Evolutionary conservation across 768 basidiomycete genomes (phyloP).

Genomic region (Rhizopogon salebrosus): DNA sequence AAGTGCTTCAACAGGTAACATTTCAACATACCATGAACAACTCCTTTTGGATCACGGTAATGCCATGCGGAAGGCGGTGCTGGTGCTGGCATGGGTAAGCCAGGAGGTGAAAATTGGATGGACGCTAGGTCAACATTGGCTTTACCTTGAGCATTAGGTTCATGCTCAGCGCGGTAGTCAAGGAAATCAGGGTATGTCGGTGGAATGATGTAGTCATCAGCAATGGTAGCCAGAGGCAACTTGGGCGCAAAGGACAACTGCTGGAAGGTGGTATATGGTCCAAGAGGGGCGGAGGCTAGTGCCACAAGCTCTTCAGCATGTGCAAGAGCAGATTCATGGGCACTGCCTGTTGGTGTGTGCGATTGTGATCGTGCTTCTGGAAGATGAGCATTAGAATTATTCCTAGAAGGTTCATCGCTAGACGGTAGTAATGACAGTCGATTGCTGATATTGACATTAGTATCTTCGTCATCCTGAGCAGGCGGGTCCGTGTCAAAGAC

Average conservation of each 20-base stretch:
- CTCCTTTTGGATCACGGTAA: slow-evolving; percentile 78
- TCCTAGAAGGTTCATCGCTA: slow-evolving; percentile 28
- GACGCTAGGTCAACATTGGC: slow-evolving; percentile 44
- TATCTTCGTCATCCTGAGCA: slow-evolving; percentile 44
- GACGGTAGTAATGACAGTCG: slow-evolving; percentile 49
- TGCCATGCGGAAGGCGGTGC: slow-evolving; percentile 72
- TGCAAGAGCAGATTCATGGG: slow-evolving; percentile 31
- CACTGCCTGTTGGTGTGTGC: slow-evolving; percentile 25
- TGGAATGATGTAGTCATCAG: slow-evolving; percentile 88
- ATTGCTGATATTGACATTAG: slow-evolving; percentile 57
- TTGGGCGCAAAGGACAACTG: slow-evolving; percentile 81
- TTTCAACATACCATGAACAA: slow-evolving; percentile 61
- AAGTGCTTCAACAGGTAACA: not conserved
- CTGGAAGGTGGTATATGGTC: slow-evolving; percentile 89
- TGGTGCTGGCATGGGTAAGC: slow-evolving; percentile 66
- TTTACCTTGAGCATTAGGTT: slow-evolving; percentile 46
- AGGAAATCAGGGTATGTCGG: slow-evolving; percentile 82
- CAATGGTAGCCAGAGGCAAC: slow-evolving; percentile 84
- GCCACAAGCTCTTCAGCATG: slow-evolving; percentile 65
- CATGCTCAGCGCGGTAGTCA: slow-evolving; percentile 59
- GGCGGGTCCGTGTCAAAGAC: slow-evolving; percentile 40
- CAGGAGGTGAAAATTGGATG: slow-evolving; percentile 74
- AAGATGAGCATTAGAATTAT: slow-evolving; percentile 22
- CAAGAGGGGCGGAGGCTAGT: slow-evolving; percentile 65
- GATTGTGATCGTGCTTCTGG: slow-evolving; percentile 10